These are phyloP conservation scores for Coccinonectria pachysandricola DNA, from an alignment of 2,329 filamentous ascomycete genomes.

Conservation along the genomic window DNA sequence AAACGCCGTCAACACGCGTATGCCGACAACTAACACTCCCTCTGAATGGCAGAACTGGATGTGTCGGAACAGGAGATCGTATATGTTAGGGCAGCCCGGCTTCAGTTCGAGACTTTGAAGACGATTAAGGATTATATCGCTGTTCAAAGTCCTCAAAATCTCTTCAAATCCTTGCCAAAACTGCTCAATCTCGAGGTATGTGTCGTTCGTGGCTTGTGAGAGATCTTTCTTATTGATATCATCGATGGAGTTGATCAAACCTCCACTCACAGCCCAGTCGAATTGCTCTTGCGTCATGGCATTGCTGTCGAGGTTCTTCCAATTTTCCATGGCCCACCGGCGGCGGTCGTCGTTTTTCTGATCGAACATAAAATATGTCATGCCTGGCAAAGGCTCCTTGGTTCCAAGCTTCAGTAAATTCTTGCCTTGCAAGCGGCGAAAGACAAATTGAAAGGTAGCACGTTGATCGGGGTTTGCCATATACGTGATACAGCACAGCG, in stretches of 20 bases:
- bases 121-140: constrained; percentile 64
- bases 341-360: constrained; percentile 45
- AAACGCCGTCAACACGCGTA: constrained; percentile 60
- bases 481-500: constrained; percentile 74
- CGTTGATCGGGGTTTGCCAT: constrained; percentile 46
- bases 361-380: constrained; percentile 72
- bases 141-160: constrained; percentile 64
- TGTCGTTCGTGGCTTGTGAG: constrained; percentile 21
- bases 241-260: constrained; percentile 56
- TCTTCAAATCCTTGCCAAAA: constrained; percentile 73
- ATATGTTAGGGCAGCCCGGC: constrained; percentile 49
- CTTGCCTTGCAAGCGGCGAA: constrained; percentile 61
- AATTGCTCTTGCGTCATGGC: constrained; percentile 63
- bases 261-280: constrained; percentile 74
- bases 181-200: constrained; percentile 43
- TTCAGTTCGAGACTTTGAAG: constrained; percentile 71
- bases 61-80: constrained; percentile 47
- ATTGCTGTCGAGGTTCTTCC: constrained; percentile 42
- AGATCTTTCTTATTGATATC: constrained; percentile 43
- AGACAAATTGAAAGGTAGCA: constrained; percentile 67
- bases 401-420: constrained; percentile 67
- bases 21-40: constrained; percentile 54
- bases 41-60: constrained; percentile 39
- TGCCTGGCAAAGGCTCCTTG: constrained; percentile 66
- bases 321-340: constrained; percentile 29